Evolutionary conservation across 2,329 filamentous ascomycete species (phyloP).

Genomic region (Bimuria novae-zelandiae): DNA sequence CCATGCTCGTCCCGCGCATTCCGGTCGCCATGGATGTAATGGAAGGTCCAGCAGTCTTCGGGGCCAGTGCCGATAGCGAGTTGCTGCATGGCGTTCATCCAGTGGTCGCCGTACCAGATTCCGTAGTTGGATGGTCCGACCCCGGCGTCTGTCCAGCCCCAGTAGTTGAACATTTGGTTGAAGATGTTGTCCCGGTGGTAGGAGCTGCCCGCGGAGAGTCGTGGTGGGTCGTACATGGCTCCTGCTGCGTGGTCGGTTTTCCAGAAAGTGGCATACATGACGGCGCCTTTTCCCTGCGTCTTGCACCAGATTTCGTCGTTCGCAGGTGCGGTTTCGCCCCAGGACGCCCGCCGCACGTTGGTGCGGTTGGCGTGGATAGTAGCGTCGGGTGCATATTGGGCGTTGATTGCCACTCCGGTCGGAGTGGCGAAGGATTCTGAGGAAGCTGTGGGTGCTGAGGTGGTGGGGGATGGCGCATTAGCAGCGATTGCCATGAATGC

Average conservation of each 20-base stretch:
- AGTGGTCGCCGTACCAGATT: not conserved
- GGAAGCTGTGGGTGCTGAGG: not conserved
- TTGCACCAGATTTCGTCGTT: not conserved
- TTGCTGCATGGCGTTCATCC: not conserved
- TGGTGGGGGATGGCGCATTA: not conserved
- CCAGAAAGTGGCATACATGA: not conserved
- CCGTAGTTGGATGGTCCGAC: not conserved
- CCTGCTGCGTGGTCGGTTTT: not conserved
- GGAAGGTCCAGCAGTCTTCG: not conserved
- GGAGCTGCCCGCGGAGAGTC: not conserved
- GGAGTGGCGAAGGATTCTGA: not conserved
- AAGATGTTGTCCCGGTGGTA: not conserved
- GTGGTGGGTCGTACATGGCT: not conserved
- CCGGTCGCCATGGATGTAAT: not conserved
- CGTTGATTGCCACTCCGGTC: not conserved
- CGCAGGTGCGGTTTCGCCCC: not conserved
- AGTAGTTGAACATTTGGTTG: not conserved
- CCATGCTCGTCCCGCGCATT: not conserved
- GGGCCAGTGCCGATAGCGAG: not conserved
- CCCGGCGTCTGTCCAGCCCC: not conserved
- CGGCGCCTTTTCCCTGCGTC: not conserved
- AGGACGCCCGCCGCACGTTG: not conserved
- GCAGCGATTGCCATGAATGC: not conserved
- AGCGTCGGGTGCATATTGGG: not conserved
- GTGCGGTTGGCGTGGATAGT: not conserved